Conservation (phyloP, 2,329 filamentous ascomycete species). For the Venturia asperata region DNA sequence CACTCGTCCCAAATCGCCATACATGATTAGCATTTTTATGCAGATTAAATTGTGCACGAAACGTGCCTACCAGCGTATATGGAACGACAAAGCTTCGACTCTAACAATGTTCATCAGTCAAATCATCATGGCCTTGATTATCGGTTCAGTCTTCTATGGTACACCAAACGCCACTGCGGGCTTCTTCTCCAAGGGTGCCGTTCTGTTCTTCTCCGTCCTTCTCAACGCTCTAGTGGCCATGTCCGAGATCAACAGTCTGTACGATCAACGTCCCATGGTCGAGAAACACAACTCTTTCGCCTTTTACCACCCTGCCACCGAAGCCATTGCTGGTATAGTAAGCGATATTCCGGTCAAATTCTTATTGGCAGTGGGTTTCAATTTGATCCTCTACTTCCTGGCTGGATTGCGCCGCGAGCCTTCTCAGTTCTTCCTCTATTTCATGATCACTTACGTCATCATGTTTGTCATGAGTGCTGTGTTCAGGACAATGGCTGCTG, state of each 20-base stretch:
- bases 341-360: constrained; percentile 52
- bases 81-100: constrained; percentile 46
- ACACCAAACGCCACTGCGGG: constrained; percentile 57
- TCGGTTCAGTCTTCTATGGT: constrained; percentile 72
- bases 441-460: constrained; percentile 55
- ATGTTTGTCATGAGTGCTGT: constrained; percentile 40
- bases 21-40: constrained; percentile 70
- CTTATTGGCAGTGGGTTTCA: constrained; percentile 52
- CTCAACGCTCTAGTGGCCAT: constrained; percentile 85
- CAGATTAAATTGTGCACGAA: constrained; percentile 40
- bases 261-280: constrained; percentile 68
- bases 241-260: constrained; percentile 65
- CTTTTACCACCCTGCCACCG: constrained; percentile 32
- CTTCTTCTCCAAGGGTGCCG: constrained; percentile 73
- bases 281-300: constrained; percentile 61
- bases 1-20: constrained; percentile 62
- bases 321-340: constrained; percentile 51
- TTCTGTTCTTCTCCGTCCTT: constrained; percentile 70
- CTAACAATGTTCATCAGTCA: constrained; percentile 40
- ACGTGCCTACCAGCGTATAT: constrained; percentile 47
- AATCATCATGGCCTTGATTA: constrained; percentile 66
- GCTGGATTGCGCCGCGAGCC: constrained; percentile 48
- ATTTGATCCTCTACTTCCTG: constrained; percentile 58
- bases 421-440: constrained; percentile 56
- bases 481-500: constrained; percentile 26